Evolutionary conservation across 108 stramenopile genomes (phyloP), one percentile per base, ranked within the genome.

Genomic region (Parietichytrium sp.): DNA sequence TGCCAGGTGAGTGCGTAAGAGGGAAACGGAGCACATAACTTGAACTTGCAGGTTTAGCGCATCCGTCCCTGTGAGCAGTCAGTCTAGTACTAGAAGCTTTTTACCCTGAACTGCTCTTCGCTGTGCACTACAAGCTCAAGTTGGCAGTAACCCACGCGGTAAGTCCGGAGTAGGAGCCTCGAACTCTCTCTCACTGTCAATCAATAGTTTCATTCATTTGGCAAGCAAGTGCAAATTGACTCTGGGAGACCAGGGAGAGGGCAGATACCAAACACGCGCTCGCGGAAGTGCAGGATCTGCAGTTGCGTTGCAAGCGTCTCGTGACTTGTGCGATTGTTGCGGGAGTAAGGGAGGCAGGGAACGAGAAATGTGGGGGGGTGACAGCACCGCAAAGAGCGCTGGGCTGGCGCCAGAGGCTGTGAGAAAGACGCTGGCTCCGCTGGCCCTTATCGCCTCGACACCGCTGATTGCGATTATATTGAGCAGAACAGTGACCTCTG

Each of bases 391-490:
- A n/a, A 42, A 47, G 61, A 72, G 61, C 42, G 20, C 45, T 7
- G 61, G 61, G 6, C 36, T 72, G 23, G 61, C 38, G 16, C 61
- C 61, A n/a, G 33, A 45, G 61, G 10, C 16, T 23, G n/a, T 72
- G 33, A 33, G 61, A 8, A 38, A 33, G n/a, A 45, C 61, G 16
- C 20, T 72, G 23, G 20, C 45, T n/a, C 61, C 61, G 15, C 16
- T 45, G 10, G 6, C 45, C n/a, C 42, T 72, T 12, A 42, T 72
- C 1, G 38, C 45, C 10, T 36, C 61, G 16, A 72, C 61, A 25
- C 61, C 61, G 61, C 42, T 72, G 20, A 72, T 42, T 6, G 45
- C 38, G 38, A 27, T 72, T 42, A 72, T 72, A 16, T 42, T 72
- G 8, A 45, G 61, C 42, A 33, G 61, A 10, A 45, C 20, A 13